Evolutionary conservation across 257 asterid genomes (phyloP), one percentile per base, ranked within the genome.

Genomic region (Cinchona pubescens): DNA sequence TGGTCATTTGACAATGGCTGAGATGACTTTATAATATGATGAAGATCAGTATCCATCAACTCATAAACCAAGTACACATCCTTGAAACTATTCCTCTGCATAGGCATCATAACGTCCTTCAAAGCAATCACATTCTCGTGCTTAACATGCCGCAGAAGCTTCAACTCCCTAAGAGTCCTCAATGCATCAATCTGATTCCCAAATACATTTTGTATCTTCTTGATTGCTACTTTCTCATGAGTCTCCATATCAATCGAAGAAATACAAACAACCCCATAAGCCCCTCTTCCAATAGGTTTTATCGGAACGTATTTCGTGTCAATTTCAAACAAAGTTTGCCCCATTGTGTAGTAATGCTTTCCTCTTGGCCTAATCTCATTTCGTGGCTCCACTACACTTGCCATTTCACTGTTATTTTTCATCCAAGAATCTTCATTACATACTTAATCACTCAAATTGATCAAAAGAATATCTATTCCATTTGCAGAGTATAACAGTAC

Each of bases 31-130:
- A 85, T 85, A 48, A 85, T 85, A 30, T 85, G 86, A 68, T 85
- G 83, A 78, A 85, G 86, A 79, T 85, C 88, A 3, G 88, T 85
- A 59, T 85, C 88, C 88, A 85, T 85, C 69, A 85, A 71, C 75
- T 85, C 88, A 77, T 79, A 85, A 59, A 85, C 88, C 83, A 85
- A 74, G 69, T 85, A 85, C 63, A 85, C 70, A 80, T 85, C 88
- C 75, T 85, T 79, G 64, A 85, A 85, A 61, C 76, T 77, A 29
- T 71, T 79, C 63, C 78, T 74, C 3, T 79, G 76, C 59, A 75
- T 51, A 34, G 88, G 88, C 79, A 82, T 82, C 88, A 85, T 82
- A n/a, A 82, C 85, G 72, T 85, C 88, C 81, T 82, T 85, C 81
- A 85, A 75, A 37, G 79, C 79, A 66, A 85, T 75, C 79, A 85